These are phyloP conservation scores for Albizia julibrissin DNA, from an alignment of 306 rosid genomes.

Conservation along the genomic window DNA sequence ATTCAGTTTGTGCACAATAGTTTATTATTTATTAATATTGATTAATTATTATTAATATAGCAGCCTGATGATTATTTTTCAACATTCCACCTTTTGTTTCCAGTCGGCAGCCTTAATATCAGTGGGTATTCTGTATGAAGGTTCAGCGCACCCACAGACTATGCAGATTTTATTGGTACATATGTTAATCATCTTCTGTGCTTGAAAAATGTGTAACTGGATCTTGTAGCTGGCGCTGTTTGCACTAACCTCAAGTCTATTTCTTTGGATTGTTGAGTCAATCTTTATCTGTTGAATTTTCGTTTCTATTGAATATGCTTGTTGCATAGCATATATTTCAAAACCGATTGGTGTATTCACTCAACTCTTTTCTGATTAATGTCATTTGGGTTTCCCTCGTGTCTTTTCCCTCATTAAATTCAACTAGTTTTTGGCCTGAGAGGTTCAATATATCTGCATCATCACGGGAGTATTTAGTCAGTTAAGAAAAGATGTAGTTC, in stretches of 20 bases:
- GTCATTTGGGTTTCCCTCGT: not conserved
- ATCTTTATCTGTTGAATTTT: not conserved
- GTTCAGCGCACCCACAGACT: too few relatives aligned
- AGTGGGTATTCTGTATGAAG: too few relatives aligned
- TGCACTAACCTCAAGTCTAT: slow-evolving; percentile 5
- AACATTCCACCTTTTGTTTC: too few relatives aligned
- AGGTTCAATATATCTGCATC: slow-evolving; percentile 26
- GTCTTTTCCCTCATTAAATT: slow-evolving; percentile 14
- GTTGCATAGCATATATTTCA: not conserved
- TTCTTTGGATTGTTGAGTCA: slow-evolving; percentile 12
- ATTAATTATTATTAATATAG: too few relatives aligned
- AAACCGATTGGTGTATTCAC: not conserved
- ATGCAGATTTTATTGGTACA: too few relatives aligned
- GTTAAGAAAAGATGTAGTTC: slow-evolving; percentile 18
- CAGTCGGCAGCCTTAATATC: too few relatives aligned
- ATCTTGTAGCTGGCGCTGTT: not conserved
- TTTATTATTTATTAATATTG: too few relatives aligned
- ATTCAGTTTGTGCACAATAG: too few relatives aligned
- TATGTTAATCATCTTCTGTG: slow-evolving; percentile 28
- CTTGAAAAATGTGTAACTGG: not conserved
- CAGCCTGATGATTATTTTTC: too few relatives aligned
- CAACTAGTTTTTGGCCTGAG: not conserved
- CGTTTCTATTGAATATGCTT: slow-evolving; percentile 3
- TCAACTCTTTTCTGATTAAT: too few relatives aligned
- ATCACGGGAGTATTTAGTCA: slow-evolving; percentile 12